Base-by-base conservation (phyloP, 306 rosid genomes). In the Begonia loranthoides region DNA sequence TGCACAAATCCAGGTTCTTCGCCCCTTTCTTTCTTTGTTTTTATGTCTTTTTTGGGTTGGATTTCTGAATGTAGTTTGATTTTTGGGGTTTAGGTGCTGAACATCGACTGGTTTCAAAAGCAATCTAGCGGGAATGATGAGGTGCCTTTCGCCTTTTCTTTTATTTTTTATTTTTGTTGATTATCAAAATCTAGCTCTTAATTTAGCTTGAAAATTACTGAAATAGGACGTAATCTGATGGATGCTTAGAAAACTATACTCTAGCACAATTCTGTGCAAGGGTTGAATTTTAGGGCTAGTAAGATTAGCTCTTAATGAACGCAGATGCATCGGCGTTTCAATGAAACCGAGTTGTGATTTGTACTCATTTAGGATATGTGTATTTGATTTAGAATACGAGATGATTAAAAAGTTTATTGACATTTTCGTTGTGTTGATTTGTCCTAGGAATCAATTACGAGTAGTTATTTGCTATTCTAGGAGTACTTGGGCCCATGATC, bases 41-140 rank as follows among this genome's bases (percentile, higher is more conserved):
- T 19, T 47, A 9, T 33, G 2, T 15, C 5, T 45, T 22, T 53
- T 59, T 36, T 12, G 12, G 6, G 62, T 57, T 39, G 5, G 10
- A 24, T 54, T 54, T 4, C 4, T 12, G 17, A 22, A 49, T 64
- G 56, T 57, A 39, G 8, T 50, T 61, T 9, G 57, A 22, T 46
- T 59, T 52, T 51, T 10, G 53, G 13, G 15, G 61, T 54, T 15
- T 40, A 82, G 99, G 95, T 86, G 1, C 55, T 78, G 80, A 80
- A 79, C 40, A 74, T 82, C 50, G 80, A 82, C 61, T 78, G 94
- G 99, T 86, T 86, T 53, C 92, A 78, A 77, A 82, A 82, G 80
- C 99, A 90, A 73, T 86, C 86, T 12, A 72, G 74, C 57, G 94
- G 94, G 64, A 78, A 90, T 45, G 95, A 86, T 51, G 99, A 90